Evolutionary conservation across 148 eudicot genomes (phyloP), one percentile per base, ranked within the genome.

Genomic region (Amaranthus palmeri): DNA sequence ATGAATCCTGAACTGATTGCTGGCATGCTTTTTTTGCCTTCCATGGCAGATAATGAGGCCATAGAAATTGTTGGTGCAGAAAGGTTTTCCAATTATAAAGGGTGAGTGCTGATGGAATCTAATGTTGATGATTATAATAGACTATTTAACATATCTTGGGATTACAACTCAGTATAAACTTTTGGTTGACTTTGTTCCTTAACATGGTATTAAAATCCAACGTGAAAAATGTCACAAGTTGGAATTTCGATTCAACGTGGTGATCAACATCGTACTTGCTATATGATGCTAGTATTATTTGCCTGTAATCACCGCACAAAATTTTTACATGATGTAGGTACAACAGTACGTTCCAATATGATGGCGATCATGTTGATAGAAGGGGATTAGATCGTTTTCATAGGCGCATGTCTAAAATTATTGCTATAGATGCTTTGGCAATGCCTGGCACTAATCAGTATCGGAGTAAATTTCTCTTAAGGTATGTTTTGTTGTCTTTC

Each of bases 41-140:
- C 83, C 77, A 92, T 92, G 97, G 85, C 88, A 69, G 90, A 85
- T 70, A 92, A 92, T 61, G 97, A 92, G 74, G 88, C 97, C 53
- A 88, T 92, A 76, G 97, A 92, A 79, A 86, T 89, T 62, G 81
- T 92, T 58, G 97, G 97, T 56, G 72, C 89, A 3, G 88, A 89
- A 80, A 78, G 96, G 78, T 92, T 83, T 81, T 89, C 97, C 69
- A 78, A 80, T 73, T 89, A 89, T 81, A 58, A 80, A 54, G 97
- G 97, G 91, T 85, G 70, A 73, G 95, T 80, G 67, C 63, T 49
- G 10, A 54, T 59, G 47, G 50, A 48, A 48, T 56, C 8, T 62
- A 65, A 67, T 67, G 49, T 58, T 12, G 5, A 40, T 47, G 4
- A 14, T 1, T 15, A 68, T 40, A 6, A 25, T 25, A 1, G 36